Evolutionary conservation across 2,329 filamentous ascomycete species (phyloP).

Genomic region (Clonostachys sp.): DNA sequence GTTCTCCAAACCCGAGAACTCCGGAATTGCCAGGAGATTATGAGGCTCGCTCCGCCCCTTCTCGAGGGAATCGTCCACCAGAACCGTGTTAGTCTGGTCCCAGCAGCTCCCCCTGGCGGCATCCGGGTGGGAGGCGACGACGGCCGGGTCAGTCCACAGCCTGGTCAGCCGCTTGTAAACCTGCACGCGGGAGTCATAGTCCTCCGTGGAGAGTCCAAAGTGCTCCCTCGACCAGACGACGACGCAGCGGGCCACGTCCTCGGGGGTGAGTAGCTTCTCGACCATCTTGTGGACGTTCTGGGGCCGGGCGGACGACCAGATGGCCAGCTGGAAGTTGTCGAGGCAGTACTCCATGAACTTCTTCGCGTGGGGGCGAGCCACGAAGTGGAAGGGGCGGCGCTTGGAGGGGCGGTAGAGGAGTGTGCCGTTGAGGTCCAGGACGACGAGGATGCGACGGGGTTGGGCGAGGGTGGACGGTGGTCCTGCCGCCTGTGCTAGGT

Average conservation of each 20-base stretch:
- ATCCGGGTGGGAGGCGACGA: conserved; percentile 39
- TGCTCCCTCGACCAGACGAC: conserved; percentile 76
- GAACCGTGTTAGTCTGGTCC: conserved; percentile 80
- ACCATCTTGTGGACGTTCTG: conserved; percentile 70
- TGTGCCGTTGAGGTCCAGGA: conserved; percentile 93
- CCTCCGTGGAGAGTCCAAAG: conserved; percentile 58
- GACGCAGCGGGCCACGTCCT: conserved; percentile 51
- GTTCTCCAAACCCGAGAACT: conserved; percentile 53
- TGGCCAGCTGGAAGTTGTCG: conserved; percentile 70
- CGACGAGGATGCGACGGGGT: conserved; percentile 67
- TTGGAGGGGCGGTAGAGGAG: conserved; percentile 67
- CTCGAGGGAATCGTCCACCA: conserved; percentile 79
- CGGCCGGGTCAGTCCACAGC: conserved; percentile 58
- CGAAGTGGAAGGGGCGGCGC: conserved; percentile 43
- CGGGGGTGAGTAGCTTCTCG: conserved; percentile 52
- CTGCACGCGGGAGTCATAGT: conserved; percentile 71
- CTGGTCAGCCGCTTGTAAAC: conserved; percentile 81
- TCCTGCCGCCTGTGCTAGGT: conserved; percentile 48
- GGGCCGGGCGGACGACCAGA: conserved; percentile 85
- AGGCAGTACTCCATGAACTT: conserved; percentile 72
- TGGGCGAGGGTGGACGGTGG: conserved; percentile 28
- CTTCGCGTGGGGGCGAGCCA: conserved; percentile 62
- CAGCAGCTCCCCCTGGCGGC: conserved; percentile 43
- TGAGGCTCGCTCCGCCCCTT: conserved; percentile 81
- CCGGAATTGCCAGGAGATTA: conserved; percentile 77